Percentiles rank a stretch among this genome's conserved stretches.
Evolutionary conservation across 345 rosid species (phyloP).

Genomic region (Citrus inodora): DNA sequence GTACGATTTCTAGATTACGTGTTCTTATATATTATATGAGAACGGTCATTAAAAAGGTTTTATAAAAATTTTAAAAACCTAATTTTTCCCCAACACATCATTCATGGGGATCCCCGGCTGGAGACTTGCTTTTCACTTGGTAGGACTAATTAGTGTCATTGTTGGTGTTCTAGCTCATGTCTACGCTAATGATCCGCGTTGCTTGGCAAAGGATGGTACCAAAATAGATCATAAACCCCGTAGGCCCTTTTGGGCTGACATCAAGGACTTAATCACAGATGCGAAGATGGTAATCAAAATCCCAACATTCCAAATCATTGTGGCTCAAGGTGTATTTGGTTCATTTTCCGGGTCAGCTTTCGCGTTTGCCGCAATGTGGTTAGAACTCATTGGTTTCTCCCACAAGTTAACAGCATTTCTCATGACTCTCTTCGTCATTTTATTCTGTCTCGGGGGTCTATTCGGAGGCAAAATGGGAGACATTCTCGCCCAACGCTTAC

Average conservation of each 20-base stretch:
- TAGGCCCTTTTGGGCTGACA: constrained; percentile 35
- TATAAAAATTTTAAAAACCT: no score
- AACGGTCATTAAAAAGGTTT: no score
- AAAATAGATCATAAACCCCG: no score
- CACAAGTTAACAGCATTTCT: constrained; percentile 53
- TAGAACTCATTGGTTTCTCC: constrained; percentile 64
- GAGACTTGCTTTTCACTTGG: constrained; percentile 69
- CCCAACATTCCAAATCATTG: constrained; percentile 60
- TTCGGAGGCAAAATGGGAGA: constrained; percentile 71
- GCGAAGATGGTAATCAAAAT: constrained; percentile 49
- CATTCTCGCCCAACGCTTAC: constrained; percentile 38
- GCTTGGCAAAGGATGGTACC: neutral
- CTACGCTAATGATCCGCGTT: constrained; percentile 64
- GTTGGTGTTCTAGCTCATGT: constrained; percentile 52
- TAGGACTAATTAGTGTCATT: constrained; percentile 50
- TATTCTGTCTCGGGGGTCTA: constrained; percentile 37
- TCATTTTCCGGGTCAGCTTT: constrained; percentile 61
- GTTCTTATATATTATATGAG: no score
- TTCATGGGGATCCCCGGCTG: constrained; percentile 72
- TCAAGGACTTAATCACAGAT: constrained; percentile 39
- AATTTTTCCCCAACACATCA: no score
- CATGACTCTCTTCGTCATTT: constrained; percentile 33
- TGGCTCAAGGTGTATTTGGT: constrained; percentile 68
- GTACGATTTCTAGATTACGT: no score
- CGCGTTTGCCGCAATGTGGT: constrained; percentile 62